Conservation (phyloP, 345 rosid species). For the Fremontodendron californicum region DNA sequence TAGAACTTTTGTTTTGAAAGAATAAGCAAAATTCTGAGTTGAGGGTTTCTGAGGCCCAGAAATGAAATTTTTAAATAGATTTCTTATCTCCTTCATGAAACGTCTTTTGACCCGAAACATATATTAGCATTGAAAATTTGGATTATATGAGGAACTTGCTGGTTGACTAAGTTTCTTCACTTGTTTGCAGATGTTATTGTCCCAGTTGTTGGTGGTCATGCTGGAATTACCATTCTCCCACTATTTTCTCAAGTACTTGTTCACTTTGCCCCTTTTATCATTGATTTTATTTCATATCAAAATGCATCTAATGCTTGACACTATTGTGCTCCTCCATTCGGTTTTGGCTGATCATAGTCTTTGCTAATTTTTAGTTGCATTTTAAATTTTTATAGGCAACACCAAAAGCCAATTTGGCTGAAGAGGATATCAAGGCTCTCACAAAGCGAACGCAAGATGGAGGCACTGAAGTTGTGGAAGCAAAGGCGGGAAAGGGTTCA, state of each 20-base stretch:
- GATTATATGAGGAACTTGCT: neutral
- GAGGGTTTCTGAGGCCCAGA: neutral
- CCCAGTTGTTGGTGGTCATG: conserved; percentile 81
- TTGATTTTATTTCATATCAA: neutral
- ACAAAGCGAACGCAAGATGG: conserved; percentile 89
- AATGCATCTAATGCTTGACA: neutral
- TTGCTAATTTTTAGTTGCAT: conserved; percentile 16
- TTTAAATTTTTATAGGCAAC: conserved; percentile 46
- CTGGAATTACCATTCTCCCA: conserved; percentile 70
- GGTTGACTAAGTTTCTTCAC: neutral
- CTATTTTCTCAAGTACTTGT: conserved; percentile 52
- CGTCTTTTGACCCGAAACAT: neutral
- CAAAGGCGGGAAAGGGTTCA: conserved; percentile 92
- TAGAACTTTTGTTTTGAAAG: neutral
- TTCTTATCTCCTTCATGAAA: neutral
- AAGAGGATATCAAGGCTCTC: conserved; percentile 57
- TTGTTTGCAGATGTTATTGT: conserved; percentile 52
- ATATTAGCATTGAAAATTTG: neutral
- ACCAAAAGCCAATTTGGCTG: conserved; percentile 63
- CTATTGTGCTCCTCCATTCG: neutral
- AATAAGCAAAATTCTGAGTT: neutral
- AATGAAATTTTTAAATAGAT: neutral
- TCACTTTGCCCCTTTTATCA: neutral
- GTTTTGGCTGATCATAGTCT: neutral
- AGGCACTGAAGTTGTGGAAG: conserved; percentile 90